Evolutionary conservation across 345 rosid genomes (phyloP), one percentile per base, ranked within the genome.

Genomic region (Arabis hirsuta): DNA sequence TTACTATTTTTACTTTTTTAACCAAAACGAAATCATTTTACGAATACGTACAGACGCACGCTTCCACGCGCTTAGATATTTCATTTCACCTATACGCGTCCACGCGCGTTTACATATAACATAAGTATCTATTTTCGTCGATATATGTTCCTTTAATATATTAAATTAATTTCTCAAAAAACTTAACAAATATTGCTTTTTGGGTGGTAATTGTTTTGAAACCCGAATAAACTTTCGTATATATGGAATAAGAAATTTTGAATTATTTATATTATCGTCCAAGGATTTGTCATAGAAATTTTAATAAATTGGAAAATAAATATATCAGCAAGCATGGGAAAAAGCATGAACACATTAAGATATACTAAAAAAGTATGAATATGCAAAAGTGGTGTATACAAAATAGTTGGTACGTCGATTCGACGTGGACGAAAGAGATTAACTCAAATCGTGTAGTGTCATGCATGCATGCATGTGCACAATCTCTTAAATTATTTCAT

Each of bases 381-480:
- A 47, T 38, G 53, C 34, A 65, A 65, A 64, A 48, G 44, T 57
- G 38, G 53, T 19, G 59, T 65, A 19, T 73, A 65, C 51, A 73
- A 16, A 27, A 57, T 39, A 65, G 54, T 12, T 73, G 57, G 43
- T 36, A 65, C 20, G 32, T 54, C n/a, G 72, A 67, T 32, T 57
- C 60, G 32, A 74, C 73, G 78, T 74, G 78, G 78, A 67, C 66
- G 62, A 39, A 59, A 65, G 55, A 58, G 66, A 73, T 65, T 48
- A 73, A 50, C 46, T 48, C 56, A 54, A 44, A 62, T 72, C 70
- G 39, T 63, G 1, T 50, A 54, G 48, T 62, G 69, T 43, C 76
- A 73, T 66, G 72, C 73, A 74, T 74, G 73, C 78, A 74, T 52
- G 78, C 78, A 74, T 74, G 73, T 74, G 73, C 78, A 22, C 41